phyloP scores from a whole-genome alignment of 805 yeast genomes.

The Lachancea thermotolerans region DNA sequence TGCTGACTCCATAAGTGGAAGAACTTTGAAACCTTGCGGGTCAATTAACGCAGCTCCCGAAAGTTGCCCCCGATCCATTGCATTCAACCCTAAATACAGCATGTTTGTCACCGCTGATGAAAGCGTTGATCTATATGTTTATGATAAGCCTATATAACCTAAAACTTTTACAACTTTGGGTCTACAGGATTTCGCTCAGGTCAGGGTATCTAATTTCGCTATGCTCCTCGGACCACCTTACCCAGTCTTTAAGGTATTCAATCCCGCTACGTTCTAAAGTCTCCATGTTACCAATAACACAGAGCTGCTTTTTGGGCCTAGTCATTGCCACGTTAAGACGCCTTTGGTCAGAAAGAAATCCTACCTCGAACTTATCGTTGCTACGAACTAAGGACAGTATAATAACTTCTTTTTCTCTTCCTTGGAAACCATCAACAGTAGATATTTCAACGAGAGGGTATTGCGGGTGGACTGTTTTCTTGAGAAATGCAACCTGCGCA shows the following conservation, averaged over 20 bases:
- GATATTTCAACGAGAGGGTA: constrained; percentile 60
- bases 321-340: constrained; percentile 92
- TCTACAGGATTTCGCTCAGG: constrained; percentile 31
- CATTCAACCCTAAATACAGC: constrained; percentile 37
- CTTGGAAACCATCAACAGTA: constrained; percentile 95
- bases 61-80: constrained; percentile 34
- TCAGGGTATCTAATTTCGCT: constrained; percentile 67
- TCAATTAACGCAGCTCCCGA: constrained; percentile 28
- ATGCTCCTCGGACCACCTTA: constrained; percentile 57
- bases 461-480: constrained; percentile 36
- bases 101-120: constrained; percentile 36
- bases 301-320: constrained; percentile 76
- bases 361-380: constrained; percentile 63
- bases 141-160: constrained; percentile 13
- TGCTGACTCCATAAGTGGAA: constrained; percentile 26
- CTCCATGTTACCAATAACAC: constrained; percentile 83
- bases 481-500: constrained; percentile 71
- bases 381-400: constrained; percentile 77
- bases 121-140: constrained; percentile 32
- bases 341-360: constrained; percentile 72
- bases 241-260: constrained; percentile 57
- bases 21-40: constrained; percentile 24
- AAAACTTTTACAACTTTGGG: neutral
- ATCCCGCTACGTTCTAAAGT: constrained; percentile 41
- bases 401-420: constrained; percentile 86